Evolutionary conservation across 2,329 filamentous ascomycete genomes (phyloP), one percentile per base, ranked within the genome.

Genomic region (Sporothrix mexicana): DNA sequence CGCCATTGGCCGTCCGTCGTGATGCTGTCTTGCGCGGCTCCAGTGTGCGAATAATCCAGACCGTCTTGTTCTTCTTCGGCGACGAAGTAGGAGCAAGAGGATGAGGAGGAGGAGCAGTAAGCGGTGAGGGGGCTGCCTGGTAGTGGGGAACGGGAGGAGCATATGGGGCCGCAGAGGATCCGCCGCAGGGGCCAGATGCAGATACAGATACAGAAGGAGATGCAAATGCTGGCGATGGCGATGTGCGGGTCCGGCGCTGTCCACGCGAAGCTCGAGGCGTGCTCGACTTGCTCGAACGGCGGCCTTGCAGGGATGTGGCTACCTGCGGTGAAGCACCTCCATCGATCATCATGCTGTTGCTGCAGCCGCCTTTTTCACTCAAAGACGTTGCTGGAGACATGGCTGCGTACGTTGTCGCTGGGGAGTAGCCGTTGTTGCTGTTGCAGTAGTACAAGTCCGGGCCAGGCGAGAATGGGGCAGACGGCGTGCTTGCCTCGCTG

Each of bases 1-100:
- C 41, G 49, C 67, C 51, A 9, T 64, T 20, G 2, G 25, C 36
- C 2, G 69, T 55, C 20, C 61, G 72, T 59, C 47, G 59, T 7
- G 74, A 68, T 55, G 68, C 17, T 5, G n/a, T 30, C 43, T 70
- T 74, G 13, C 74, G 73, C 7, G 74, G 74, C 53, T 75, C 74
- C 13, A 74, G 67, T 4, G 74, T 75, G 2, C 74, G 72, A 15
- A 74, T 75, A 30, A 73, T 76, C 74, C 74, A 75, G n/a, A 75
- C 71, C 7, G 74, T 76, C 36, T 73, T 76, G 59, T 64, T 69
- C 70, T 74, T 74, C 30, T 72, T 74, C 25, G 12, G 59, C n/a
- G 47, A 36, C 30, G 30, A 36, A 36, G 30, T 36, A 36, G 30
- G 30, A 36, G 30, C n/a, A n/a, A n/a, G 30, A 36, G 30, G 30